Percentiles rank a stretch among this genome's conserved stretches.
phyloP scores from a whole-genome alignment of 768 basidiomycete species.

The Tephrocybe rancida region DNA sequence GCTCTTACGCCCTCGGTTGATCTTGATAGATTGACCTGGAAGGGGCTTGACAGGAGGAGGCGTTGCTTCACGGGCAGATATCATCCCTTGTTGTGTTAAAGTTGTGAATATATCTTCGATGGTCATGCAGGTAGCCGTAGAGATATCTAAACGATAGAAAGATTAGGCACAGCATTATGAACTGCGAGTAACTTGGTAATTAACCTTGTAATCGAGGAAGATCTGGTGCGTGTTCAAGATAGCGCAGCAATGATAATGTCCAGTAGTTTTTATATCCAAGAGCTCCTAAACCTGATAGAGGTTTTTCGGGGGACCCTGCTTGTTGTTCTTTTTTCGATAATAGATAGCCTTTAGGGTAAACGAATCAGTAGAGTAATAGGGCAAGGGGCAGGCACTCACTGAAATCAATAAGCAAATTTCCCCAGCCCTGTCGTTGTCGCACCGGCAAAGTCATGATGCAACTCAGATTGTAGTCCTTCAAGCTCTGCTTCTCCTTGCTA shows the following conservation, averaged over 20 bases:
- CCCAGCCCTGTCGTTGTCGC: slow-evolving; percentile 94
- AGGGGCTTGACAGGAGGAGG: slow-evolving; percentile 61
- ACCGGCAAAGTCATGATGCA: slow-evolving; percentile 99
- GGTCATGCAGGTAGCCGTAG: slow-evolving; percentile 86
- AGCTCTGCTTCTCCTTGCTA: slow-evolving; percentile 96
- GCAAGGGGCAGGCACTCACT: slow-evolving; percentile 55
- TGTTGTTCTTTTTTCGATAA: slow-evolving; percentile 94
- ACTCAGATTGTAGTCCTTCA: slow-evolving; percentile 95
- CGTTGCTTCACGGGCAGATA: slow-evolving; percentile 53
- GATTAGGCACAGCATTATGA: neutral
- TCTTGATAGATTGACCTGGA: slow-evolving; percentile 80
- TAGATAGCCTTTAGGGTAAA: slow-evolving; percentile 73
- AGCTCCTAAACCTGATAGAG: slow-evolving; percentile 89
- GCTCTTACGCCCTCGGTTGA: slow-evolving; percentile 66
- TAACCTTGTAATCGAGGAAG: slow-evolving; percentile 76
- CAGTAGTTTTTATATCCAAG: slow-evolving; percentile 97
- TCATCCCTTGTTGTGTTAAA: slow-evolving; percentile 75
- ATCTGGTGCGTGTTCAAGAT: slow-evolving; percentile 58
- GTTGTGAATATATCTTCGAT: slow-evolving; percentile 83
- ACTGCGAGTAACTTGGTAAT: slow-evolving; percentile 20
- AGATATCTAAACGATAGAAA: slow-evolving; percentile 62
- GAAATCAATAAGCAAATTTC: slow-evolving; percentile 96
- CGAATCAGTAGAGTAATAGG: slow-evolving; percentile 14
- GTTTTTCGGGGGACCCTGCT: slow-evolving; percentile 93
- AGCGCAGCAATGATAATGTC: slow-evolving; percentile 86